Percentiles rank a stretch among this genome's conserved stretches.
Evolutionary conservation across 768 basidiomycete genomes (phyloP).

Genomic region (Mrakia hoshinonis): DNA sequence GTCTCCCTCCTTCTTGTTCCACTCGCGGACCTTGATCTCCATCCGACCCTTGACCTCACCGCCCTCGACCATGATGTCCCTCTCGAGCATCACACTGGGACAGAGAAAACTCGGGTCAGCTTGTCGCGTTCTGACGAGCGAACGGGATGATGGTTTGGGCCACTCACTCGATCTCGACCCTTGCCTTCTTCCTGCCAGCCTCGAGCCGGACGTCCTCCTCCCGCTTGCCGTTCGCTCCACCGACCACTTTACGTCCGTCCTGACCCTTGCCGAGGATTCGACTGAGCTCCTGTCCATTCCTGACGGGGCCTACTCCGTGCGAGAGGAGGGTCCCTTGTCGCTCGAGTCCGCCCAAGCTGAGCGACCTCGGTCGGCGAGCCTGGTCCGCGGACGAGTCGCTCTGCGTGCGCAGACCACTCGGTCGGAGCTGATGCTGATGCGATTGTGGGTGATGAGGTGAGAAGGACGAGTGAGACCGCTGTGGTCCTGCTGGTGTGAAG

Average conservation of each 20-base stretch:
- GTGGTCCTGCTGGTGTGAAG: conserved; percentile 6
- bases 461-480: neutral
- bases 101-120: neutral
- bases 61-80: conserved; percentile 70
- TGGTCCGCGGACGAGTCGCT: neutral
- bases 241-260: conserved; percentile 19
- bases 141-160: too few relatives aligned
- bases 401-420: neutral
- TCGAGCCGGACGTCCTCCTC: conserved; percentile 56
- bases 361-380: neutral
- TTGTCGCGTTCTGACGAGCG: neutral
- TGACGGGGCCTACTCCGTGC: conserved; percentile 47
- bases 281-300: conserved; percentile 54
- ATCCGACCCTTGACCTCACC: conserved; percentile 61
- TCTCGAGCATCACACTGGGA: conserved; percentile 54
- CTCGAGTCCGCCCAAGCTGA: conserved; percentile 35
- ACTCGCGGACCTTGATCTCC: conserved; percentile 55
- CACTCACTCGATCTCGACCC: conserved; percentile 64
- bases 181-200: conserved; percentile 47
- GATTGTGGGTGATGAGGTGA: neutral
- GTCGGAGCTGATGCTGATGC: neutral
- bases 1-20: conserved; percentile 51
- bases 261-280: conserved; percentile 56
- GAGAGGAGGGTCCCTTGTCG: conserved; percentile 53
- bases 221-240: conserved; percentile 18